Base-by-base conservation (phyloP, 805 yeast species). In the Candida khao-thaluensis region DNA sequence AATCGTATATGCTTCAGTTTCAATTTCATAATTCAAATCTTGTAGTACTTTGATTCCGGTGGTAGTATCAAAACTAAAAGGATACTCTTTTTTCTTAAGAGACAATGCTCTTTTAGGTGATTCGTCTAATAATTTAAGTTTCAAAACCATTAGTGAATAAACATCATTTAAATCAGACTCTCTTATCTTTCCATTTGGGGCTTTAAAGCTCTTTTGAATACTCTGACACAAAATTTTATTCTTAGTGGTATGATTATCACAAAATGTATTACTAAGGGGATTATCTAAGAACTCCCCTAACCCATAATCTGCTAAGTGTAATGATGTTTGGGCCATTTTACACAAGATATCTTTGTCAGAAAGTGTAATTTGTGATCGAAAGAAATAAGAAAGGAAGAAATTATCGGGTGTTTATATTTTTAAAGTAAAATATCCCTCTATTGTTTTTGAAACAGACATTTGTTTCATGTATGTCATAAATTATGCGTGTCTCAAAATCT, bases 141-240 rank as follows among this genome's bases (percentile, higher is more conserved):
- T 57, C 29, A 62, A 60, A 0, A 77, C 36, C 48, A 75, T 45
- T 21, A 79, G 60, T 1, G 86, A 71, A 53, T 62, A 87, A 0
- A 85, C 73, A 23, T 76, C 77, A 45, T 77, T 77, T 30, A 85
- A 49, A 49, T 85, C 89, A 30, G 72, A 70, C 34, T 66, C 72
- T 50, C 68, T 74, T 18, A 81, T 66, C 17, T 68, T 60, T 0
- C 84, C 85, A 18, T 58, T 60, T 0, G 81, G 75, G 0, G 83
- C 73, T 43, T 74, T 66, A 46, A 79, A 69, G 38, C 62, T 66
- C 32, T 67, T 66, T 1, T 72, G 64, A 3, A 69, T 62, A 2
- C 67, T 56, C 44, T 74, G 75, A 23, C 35, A 41, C 26, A 46
- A 23, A 24, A 21, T 21, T 21, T 30, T 29, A 27, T 6, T 32